These are phyloP conservation scores for Mycena galopus DNA, from an alignment of 768 basidiomycete species.

Conservation along the genomic window DNA sequence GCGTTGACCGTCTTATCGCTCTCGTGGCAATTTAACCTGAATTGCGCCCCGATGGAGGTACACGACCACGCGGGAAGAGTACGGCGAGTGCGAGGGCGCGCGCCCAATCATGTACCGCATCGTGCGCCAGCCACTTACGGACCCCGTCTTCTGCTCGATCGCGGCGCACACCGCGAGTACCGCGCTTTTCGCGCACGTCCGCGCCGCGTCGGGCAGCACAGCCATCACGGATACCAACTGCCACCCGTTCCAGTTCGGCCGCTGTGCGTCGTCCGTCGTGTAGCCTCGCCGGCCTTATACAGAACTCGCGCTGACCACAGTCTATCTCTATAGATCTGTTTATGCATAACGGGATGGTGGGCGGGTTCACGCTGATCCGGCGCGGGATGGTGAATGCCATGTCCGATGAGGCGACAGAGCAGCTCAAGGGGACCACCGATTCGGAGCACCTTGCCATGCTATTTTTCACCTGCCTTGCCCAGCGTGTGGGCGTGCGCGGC, in stretches of 20 bases:
- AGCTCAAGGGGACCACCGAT: conserved; percentile 10
- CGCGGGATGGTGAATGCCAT: conserved; percentile 15
- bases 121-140: conserved; percentile 10
- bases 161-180: conserved; percentile 7
- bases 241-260: conserved; percentile 17
- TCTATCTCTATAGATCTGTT: background rate
- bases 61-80: conserved; percentile 17
- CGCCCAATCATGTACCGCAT: conserved; percentile 3
- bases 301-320: too few species aligned
- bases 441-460: conserved; percentile 17
- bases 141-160: conserved; percentile 3
- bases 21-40: background rate
- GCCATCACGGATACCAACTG: conserved; percentile 10
- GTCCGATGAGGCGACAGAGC: conserved; percentile 1
- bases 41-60: background rate
- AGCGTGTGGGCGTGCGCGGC: conserved; percentile 2
- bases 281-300: background rate
- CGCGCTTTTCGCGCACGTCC: conserved; percentile 11
- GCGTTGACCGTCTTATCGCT: background rate
- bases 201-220: conserved; percentile 12
- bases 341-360: conserved; percentile 17
- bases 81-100: conserved; percentile 11
- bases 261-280: background rate
- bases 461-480: conserved; percentile 12
- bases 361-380: conserved; percentile 11